These are phyloP conservation scores for Suhomyces bribrorum DNA, from an alignment of 1,139 yeast species.

Conservation along the genomic window DNA sequence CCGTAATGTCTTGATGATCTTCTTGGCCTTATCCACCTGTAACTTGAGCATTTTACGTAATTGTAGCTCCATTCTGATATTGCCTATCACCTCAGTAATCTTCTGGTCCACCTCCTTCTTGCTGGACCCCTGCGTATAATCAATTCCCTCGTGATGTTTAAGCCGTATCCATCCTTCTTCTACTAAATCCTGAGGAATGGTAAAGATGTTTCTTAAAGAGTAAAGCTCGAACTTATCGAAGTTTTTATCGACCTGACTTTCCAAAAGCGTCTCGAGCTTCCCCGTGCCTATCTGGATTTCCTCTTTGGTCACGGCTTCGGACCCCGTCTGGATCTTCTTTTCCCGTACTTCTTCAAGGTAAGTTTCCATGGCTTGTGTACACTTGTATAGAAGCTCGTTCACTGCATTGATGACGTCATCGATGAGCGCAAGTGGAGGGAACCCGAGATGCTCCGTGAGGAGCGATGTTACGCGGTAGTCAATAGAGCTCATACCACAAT, in stretches of 20 bases:
- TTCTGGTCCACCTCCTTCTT: constrained; percentile 35
- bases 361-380: constrained; percentile 77
- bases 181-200: constrained; percentile 68
- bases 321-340: constrained; percentile 15
- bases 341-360: constrained; percentile 47
- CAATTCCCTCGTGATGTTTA: constrained; percentile 65
- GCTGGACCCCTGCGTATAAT: constrained; percentile 22
- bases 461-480: constrained; percentile 54
- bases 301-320: constrained; percentile 16
- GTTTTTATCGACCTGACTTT: constrained; percentile 75
- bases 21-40: constrained; percentile 41
- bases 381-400: constrained; percentile 79
- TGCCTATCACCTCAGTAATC: constrained; percentile 38
- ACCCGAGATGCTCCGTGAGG: constrained; percentile 84
- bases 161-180: constrained; percentile 67
- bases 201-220: constrained; percentile 72
- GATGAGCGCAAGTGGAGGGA: constrained; percentile 80
- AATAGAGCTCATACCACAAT: constrained; percentile 6
- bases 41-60: constrained; percentile 44
- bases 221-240: constrained; percentile 88
- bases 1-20: constrained; percentile 33
- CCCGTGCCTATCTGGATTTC: constrained; percentile 81
- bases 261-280: constrained; percentile 74
- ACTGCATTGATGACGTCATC: constrained; percentile 91
- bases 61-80: constrained; percentile 47